Evolutionary conservation across 257 asterid genomes (phyloP), one percentile per base, ranked within the genome.

Genomic region (Mitragyna speciosa): DNA sequence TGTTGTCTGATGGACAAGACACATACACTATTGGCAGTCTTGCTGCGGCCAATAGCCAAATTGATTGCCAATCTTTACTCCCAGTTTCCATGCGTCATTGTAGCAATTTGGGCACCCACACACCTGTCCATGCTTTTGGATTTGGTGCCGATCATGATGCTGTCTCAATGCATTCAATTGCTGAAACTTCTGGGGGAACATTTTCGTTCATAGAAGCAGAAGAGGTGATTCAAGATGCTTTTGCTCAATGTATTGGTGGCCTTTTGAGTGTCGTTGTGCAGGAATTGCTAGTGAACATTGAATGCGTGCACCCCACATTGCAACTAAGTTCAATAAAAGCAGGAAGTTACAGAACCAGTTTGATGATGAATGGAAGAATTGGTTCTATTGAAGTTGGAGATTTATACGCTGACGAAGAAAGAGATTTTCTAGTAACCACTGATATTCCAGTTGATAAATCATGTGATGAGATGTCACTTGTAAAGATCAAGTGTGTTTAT

Each of bases 171-270:
- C 99, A 96, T 83, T 86, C 82, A 0, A 89, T 96, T 72, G 88
- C 99, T 0, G 97, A 96, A 81, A 68, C 75, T 66, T 93, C 99
- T 0, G 98, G 99, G 4, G 99, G 99, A 43, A 96, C 99, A 0
- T 96, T 96, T 86, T 96, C 99, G 9, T 96, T 96, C 68, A 92
- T 96, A 24, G 99, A 96, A 87, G 83, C 91, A 0, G 98, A 96
- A 76, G 79, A 63, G 10, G 93, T 90, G 77, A 91, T 95, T 78
- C 99, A 95, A 85, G 99, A 95, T n/a, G 97, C 99, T 26, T 95
- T 95, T 72, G 99, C 99, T 2, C 99, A 95, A 83, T 95, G 99
- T 88, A 93, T 95, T 28, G 99, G 99, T 0, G 99, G 99, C 16
- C 90, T 95, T 51, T 78, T 95, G 80, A 95, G 98, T 58, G 94